phyloP scores from a whole-genome alignment of 192 early-diverging fungal genomes.

The Backusella psychrophila region DNA sequence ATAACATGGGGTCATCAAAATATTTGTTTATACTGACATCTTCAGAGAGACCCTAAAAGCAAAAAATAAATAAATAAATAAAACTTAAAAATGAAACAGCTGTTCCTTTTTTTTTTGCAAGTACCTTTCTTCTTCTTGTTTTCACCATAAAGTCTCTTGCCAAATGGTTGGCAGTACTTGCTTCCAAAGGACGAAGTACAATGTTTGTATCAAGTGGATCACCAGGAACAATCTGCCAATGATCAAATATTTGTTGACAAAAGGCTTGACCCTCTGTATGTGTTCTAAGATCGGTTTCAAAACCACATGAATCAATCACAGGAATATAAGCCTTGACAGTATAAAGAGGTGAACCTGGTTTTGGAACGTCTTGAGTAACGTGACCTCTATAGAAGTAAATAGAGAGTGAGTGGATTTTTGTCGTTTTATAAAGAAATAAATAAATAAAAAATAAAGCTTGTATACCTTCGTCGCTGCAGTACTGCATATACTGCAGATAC shows the following conservation, averaged over 20 bases:
- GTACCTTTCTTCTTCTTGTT: constrained; percentile 88
- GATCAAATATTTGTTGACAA: constrained; percentile 97
- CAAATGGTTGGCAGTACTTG: constrained; percentile 80
- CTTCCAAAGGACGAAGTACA: constrained; percentile 87
- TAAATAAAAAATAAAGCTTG: neutral
- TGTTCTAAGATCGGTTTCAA: constrained; percentile 94
- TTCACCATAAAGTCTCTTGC: constrained; percentile 99
- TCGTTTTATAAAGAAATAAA: constrained; percentile 17
- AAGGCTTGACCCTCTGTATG: constrained; percentile 98
- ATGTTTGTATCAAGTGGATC: constrained; percentile 91
- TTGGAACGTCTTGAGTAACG: constrained; percentile 91
- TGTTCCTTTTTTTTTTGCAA: constrained; percentile 5
- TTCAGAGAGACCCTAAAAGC: constrained; percentile 64
- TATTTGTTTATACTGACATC: constrained; percentile 82
- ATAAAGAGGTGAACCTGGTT: constrained; percentile 92
- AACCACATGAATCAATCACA: constrained; percentile 94
- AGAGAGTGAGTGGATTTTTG: neutral
- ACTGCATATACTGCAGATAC: constrained; percentile 95
- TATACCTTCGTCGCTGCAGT: constrained; percentile 74
- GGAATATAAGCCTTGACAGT: constrained; percentile 93
- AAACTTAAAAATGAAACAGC: neutral
- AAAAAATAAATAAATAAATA: neutral
- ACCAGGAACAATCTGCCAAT: constrained; percentile 97
- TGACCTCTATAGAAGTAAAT: constrained; percentile 70
- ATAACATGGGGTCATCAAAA: constrained; percentile 69